Evolutionary conservation across 2,329 filamentous ascomycete genomes (phyloP).

Genomic region (Pseudogymnoascus verrucosus): DNA sequence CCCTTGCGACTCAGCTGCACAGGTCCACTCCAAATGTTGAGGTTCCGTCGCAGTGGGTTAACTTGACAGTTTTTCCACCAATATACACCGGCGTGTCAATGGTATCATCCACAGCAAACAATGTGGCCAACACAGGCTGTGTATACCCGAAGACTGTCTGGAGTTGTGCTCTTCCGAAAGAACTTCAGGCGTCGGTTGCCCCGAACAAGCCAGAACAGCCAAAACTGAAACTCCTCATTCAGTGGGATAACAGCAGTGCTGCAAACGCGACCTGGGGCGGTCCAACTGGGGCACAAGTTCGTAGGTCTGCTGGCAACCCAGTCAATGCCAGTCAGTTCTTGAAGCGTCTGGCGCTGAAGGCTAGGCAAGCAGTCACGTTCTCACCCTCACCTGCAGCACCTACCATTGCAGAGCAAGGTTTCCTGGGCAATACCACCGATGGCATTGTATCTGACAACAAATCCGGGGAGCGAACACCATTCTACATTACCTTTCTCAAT

Average conservation of each 20-base stretch:
- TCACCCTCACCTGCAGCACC: conserved; percentile 39
- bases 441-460: conserved; percentile 57
- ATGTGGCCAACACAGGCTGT: conserved; percentile 57
- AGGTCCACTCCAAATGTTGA: conserved; percentile 31
- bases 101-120: conserved; percentile 64
- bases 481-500: conserved; percentile 68
- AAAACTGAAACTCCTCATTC: conserved; percentile 71
- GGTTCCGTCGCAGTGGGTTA: conserved; percentile 59
- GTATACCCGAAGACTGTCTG: conserved; percentile 67
- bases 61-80: conserved; percentile 76
- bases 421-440: conserved; percentile 82
- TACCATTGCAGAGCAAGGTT: conserved; percentile 56
- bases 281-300: conserved; percentile 20
- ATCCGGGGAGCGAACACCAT: conserved; percentile 78
- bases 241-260: conserved; percentile 55
- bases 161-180: conserved; percentile 80
- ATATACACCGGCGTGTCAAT: conserved; percentile 79
- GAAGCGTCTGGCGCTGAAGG: conserved; percentile 21
- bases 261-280: conserved; percentile 36
- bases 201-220: conserved; percentile 63
- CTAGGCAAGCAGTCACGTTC: conserved; percentile 32
- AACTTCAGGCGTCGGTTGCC: conserved; percentile 55
- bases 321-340: conserved; percentile 28
- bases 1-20: conserved; percentile 49
- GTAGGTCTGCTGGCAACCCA: conserved; percentile 22